Base-by-base conservation (phyloP, 2,329 filamentous ascomycete species). In the Seiridium unicorne region DNA sequence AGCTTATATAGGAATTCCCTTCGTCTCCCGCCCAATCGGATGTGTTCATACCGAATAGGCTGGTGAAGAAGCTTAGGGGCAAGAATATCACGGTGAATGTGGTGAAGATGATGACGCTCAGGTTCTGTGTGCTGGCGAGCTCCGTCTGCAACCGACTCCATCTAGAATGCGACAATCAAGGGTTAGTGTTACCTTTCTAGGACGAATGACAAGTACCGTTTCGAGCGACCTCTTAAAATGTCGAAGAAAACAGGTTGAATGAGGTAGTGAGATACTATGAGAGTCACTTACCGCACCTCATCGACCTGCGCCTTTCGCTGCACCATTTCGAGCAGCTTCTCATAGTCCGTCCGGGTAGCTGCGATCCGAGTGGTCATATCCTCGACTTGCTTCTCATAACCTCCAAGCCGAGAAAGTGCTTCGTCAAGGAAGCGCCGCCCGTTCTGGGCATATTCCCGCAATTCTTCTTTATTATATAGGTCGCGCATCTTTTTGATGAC, bases 301-400 rank as follows among this genome's bases (percentile, higher is more conserved):
- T 88, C 85, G 2, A 89, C 84, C 66, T 89, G 86, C 0, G 86
- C 85, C 66, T 89, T 85, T 13, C 86, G 84, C 68, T 89, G 86
- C 46, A 87, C 85, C 79, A 89, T 86, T 69, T 89, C 85, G 10
- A 89, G 81, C 4, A 89, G 78, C 63, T 87, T 87, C 65, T 88
- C 85, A 63, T 87, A 88, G 62, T 87, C 85, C 51, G 83, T 84
- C 44, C 86, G 78, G 2, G 85, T 86, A 3, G 76, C 75, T 10
- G 82, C 79, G 1, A 86, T 84, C n/a, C 84, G 77, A 42, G 79
- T 75, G 5, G 82, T 75, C 86, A 89, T 88, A 57, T 87, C 84
- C 3, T 73, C 72, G 0, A 83, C 76, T 60, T 83, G 80, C 26
- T 78, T 77, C 13, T 77, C 77, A 67, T 88, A 88, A 58, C 85